Conservation (phyloP, 805 yeast genomes). For the Ogataea ganodermae region DNA sequence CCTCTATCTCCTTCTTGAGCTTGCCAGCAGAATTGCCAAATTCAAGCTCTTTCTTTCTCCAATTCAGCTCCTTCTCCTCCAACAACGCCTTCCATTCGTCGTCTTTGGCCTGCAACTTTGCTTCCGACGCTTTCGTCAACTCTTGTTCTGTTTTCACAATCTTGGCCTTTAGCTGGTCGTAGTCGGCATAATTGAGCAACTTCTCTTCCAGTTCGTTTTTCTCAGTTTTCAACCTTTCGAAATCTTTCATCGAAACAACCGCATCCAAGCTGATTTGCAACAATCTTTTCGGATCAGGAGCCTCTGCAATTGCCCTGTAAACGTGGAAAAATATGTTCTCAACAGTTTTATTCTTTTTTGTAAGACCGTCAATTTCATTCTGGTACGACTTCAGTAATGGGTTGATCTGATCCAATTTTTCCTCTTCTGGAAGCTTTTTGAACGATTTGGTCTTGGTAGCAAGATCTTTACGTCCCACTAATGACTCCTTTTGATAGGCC, state of each 20-base stretch:
- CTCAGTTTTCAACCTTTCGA: conserved; percentile 52
- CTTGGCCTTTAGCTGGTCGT: conserved; percentile 69
- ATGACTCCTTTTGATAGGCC: conserved; percentile 65
- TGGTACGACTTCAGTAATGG: conserved; percentile 77
- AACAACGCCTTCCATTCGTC: conserved; percentile 66
- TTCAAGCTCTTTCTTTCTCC: conserved; percentile 61
- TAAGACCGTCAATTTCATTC: conserved; percentile 80
- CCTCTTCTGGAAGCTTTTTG: conserved; percentile 66
- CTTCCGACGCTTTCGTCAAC: conserved; percentile 53
- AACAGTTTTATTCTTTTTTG: conserved; percentile 71
- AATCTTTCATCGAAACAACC: conserved; percentile 49
- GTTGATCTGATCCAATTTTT: conserved; percentile 66
- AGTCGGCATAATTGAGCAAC: conserved; percentile 69
- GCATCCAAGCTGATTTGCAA: conserved; percentile 70
- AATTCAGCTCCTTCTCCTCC: conserved; percentile 72
- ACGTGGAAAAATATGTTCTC: conserved; percentile 74
- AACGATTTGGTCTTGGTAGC: conserved; percentile 87
- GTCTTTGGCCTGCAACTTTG: conserved; percentile 67
- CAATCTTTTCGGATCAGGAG: conserved; percentile 90
- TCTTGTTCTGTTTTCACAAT: conserved; percentile 61
- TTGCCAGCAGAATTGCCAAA: conserved; percentile 51
- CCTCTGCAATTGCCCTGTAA: conserved; percentile 78
- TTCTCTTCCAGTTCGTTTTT: conserved; percentile 54
- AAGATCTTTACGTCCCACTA: conserved; percentile 69
- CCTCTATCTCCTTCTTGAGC: conserved; percentile 58